Evolutionary conservation across 192 early-diverging fungal genomes (phyloP).

Genomic region (Coemansia sp.): DNA sequence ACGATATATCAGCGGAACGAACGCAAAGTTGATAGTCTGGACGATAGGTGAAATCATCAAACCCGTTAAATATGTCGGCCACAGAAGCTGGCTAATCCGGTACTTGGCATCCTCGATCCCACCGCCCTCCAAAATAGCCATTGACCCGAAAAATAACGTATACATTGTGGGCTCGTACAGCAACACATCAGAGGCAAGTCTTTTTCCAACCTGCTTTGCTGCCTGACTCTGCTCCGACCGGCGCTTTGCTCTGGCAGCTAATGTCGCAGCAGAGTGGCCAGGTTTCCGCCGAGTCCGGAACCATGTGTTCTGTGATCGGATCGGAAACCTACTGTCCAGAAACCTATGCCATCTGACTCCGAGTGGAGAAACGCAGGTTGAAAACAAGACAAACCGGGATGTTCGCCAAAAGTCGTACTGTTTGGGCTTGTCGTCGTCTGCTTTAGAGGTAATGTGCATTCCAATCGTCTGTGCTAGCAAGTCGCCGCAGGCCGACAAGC

Average conservation of each 20-base stretch:
- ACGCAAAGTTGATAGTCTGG: slow-evolving; percentile 73
- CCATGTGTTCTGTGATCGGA: slow-evolving; percentile 46
- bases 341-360: slow-evolving; percentile 53
- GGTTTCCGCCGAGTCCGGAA: slow-evolving; percentile 31
- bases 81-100: slow-evolving; percentile 22
- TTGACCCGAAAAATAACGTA: slow-evolving; percentile 41
- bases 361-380: slow-evolving; percentile 43
- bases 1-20: slow-evolving; percentile 66
- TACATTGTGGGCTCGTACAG: slow-evolving; percentile 51
- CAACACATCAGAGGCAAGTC: slow-evolving; percentile 36
- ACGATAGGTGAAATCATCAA: slow-evolving; percentile 68
- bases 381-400: slow-evolving; percentile 43
- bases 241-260: slow-evolving; percentile 22
- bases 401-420: slow-evolving; percentile 47
- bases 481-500: slow-evolving; percentile 50
- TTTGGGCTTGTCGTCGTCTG: background rate
- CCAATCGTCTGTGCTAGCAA: slow-evolving; percentile 46
- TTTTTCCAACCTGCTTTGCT: slow-evolving; percentile 42
- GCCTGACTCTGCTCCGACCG: slow-evolving; percentile 27
- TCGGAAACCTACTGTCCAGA: slow-evolving; percentile 45
- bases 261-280: slow-evolving; percentile 6
- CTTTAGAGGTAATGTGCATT: slow-evolving; percentile 15
- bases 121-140: slow-evolving; percentile 50
- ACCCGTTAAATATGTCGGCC: slow-evolving; percentile 47
- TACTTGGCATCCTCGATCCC: slow-evolving; percentile 27